Conservation (phyloP, 768 basidiomycete species). For the Terana coerulea region DNA sequence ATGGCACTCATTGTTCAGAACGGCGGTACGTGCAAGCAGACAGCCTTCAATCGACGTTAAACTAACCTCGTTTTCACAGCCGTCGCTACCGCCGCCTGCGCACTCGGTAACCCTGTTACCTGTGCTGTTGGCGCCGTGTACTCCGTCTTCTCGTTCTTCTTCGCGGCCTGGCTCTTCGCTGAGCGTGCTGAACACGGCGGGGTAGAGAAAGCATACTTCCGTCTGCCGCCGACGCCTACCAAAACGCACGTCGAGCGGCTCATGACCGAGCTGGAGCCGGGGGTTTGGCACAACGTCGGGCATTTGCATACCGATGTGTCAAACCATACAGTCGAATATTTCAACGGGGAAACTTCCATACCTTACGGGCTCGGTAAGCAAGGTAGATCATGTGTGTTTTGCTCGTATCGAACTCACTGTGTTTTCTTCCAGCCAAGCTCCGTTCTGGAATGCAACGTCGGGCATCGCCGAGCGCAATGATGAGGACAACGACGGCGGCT, state of each 20-base stretch:
- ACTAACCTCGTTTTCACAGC: neutral
- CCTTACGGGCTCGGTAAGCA: too few relatives aligned
- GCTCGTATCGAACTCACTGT: too few relatives aligned
- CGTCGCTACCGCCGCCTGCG: neutral
- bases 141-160: conserved; percentile 1
- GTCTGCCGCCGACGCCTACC: neutral
- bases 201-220: neutral
- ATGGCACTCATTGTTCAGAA: neutral
- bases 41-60: too few relatives aligned
- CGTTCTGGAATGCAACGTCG: too few relatives aligned
- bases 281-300: neutral
- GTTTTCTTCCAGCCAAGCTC: too few relatives aligned
- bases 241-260: neutral
- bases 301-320: neutral
- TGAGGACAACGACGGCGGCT: conserved; percentile 1
- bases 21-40: neutral
- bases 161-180: neutral
- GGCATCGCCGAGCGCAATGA: neutral
- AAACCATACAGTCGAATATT: neutral
- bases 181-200: neutral
- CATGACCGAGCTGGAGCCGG: neutral
- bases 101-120: neutral
- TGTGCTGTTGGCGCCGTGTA: neutral
- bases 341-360: too few relatives aligned
- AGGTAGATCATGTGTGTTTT: too few relatives aligned